These are phyloP conservation scores for Exophiala sp. DNA, from an alignment of 2,329 filamentous ascomycete genomes.

Conservation along the genomic window DNA sequence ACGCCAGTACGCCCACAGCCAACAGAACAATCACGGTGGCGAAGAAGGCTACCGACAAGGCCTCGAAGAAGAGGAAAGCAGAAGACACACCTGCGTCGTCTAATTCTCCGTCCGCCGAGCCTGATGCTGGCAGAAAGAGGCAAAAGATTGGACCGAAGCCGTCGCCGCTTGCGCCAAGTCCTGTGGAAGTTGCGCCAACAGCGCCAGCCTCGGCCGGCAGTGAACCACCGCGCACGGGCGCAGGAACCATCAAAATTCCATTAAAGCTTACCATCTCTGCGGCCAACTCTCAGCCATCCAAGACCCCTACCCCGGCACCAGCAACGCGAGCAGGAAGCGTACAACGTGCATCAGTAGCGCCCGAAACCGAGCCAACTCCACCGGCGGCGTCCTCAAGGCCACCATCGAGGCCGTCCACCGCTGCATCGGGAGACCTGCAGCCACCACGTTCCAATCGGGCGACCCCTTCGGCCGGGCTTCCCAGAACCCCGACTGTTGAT, in stretches of 20 bases:
- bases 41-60: slow-evolving; percentile 30
- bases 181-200: slow-evolving; percentile 41
- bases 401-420: slow-evolving; percentile 27
- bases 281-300: slow-evolving; percentile 10
- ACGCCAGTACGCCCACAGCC: slow-evolving; percentile 26
- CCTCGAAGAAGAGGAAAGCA: slow-evolving; percentile 50
- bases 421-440: slow-evolving; percentile 24
- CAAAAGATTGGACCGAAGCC: slow-evolving; percentile 35
- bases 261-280: slow-evolving; percentile 26
- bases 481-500: slow-evolving; percentile 38
- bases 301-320: slow-evolving; percentile 22
- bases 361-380: slow-evolving; percentile 27
- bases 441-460: slow-evolving; percentile 17
- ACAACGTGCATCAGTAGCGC: slow-evolving; percentile 22
- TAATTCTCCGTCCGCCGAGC: slow-evolving; percentile 26
- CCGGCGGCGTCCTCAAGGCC: slow-evolving; percentile 28
- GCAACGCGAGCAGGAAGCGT: slow-evolving; percentile 21
- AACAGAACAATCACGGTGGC: slow-evolving; percentile 20
- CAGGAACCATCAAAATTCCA: slow-evolving; percentile 28
- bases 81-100: slow-evolving; percentile 41
- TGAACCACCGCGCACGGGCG: slow-evolving; percentile 19
- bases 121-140: slow-evolving; percentile 34
- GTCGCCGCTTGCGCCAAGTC: slow-evolving; percentile 30
- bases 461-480: slow-evolving; percentile 27
- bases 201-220: slow-evolving; percentile 35